phyloP scores from a whole-genome alignment of 768 basidiomycete species.

The Kockovaella imperatae region DNA sequence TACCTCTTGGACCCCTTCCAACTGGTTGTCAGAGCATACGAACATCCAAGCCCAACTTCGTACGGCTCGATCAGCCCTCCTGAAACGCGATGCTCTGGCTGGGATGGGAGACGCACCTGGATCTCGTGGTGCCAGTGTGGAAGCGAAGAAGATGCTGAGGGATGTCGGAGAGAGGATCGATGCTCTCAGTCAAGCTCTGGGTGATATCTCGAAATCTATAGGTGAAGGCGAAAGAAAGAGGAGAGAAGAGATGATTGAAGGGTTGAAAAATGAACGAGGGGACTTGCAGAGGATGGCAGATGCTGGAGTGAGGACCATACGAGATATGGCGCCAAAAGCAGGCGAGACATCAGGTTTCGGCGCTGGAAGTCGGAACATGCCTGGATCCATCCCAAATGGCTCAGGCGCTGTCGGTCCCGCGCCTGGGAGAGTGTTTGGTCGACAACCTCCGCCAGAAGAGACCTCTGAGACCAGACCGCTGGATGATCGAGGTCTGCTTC shows the following conservation, averaged over 20 bases:
- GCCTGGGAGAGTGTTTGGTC: slow-evolving; percentile 65
- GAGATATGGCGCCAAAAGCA: slow-evolving; percentile 11
- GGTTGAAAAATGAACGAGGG: slow-evolving; percentile 83
- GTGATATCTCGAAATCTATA: slow-evolving; percentile 64
- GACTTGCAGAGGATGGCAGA: slow-evolving; percentile 79
- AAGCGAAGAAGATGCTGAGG: slow-evolving; percentile 55
- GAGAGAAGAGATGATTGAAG: slow-evolving; percentile 77
- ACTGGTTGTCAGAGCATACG: slow-evolving; percentile 84
- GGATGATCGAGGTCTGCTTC: slow-evolving; percentile 71
- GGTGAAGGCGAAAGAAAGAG: slow-evolving; percentile 86
- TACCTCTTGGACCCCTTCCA: slow-evolving; percentile 39
- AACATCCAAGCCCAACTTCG: slow-evolving; percentile 69
- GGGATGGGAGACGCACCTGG: slow-evolving; percentile 64
- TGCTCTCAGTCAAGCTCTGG: slow-evolving; percentile 58
- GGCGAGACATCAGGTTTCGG: not conserved
- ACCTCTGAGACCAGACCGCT: slow-evolving; percentile 78
- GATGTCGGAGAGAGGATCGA: slow-evolving; percentile 54
- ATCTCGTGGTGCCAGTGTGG: slow-evolving; percentile 71
- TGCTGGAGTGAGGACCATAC: slow-evolving; percentile 55
- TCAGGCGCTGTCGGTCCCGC: not conserved
- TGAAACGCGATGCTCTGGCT: slow-evolving; percentile 74
- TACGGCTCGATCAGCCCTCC: slow-evolving; percentile 74
- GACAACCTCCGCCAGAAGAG: slow-evolving; percentile 55
- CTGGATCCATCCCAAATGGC: not conserved
- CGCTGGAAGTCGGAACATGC: not conserved